Evolutionary conservation across 1,284 basidiomycete species (phyloP), one percentile per base, ranked within the genome.

Genomic region (Apiotrichum porosum): DNA sequence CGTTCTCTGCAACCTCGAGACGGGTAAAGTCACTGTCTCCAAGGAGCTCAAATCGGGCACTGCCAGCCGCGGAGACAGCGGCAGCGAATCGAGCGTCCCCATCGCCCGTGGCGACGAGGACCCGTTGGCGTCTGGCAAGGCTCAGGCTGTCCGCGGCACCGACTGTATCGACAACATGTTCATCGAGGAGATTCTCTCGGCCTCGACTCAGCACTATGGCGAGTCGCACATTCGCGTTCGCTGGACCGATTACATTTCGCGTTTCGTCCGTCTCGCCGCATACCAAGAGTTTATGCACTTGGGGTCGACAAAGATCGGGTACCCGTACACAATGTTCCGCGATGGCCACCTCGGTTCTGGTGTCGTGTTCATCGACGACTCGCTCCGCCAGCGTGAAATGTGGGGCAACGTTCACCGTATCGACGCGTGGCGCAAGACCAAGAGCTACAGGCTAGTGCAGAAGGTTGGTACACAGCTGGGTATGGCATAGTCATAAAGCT

Each of bases 1-100:
- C 69, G 77, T 98, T 2, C 77, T 97, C 32, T 87, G 90, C 69
- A 90, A 97, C 65, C 83, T 95, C 51, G 85, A 89, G 45, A 83
- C 83, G 0, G 88, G 88, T 5, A 83, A 83, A 42, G 85, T 97
- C 52, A 85, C 84, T 3, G 83, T 97, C 2, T 83, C 86, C 35
- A 92, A 86, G 68, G 62, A 68, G 37, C 46, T 71, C 24, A 41
- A 42, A 36, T n/a, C 18, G 15, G 15, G n/a, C 3, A 10, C 14
- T 2, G 18, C 22, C 12, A 33, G 31, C 6, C 32, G 33, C 10
- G 32, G 22, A 4, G 41, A 42, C n/a, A 31, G 41, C 32, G 41
- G 31, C 8, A 33, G 31, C 14, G 41, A 42, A 9, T n/a, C 41
- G 2, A 33, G 31, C 4, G 32, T 42, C 10, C 41, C 41, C 3